Evolutionary conservation across 1,284 basidiomycete species (phyloP), one percentile per base, ranked within the genome.

Genomic region (Lentinus polychrous): DNA sequence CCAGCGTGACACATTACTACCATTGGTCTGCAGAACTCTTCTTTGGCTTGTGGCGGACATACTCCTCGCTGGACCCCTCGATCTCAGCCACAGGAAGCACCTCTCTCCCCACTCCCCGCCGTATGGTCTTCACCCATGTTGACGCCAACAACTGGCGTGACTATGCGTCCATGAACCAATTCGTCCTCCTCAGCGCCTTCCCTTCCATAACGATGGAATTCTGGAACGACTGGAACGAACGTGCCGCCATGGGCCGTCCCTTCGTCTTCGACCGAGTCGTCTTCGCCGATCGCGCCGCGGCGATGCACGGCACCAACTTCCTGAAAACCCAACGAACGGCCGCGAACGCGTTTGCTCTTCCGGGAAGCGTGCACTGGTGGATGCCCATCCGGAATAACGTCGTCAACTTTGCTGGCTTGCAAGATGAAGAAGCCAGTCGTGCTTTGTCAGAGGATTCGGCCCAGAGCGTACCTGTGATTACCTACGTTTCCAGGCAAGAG

Each of bases 21-120:
- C 85, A 90, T 58, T 93, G 86, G 78, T 82, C 86, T 24, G 91
- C 91, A 4, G 92, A 95, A 62, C 78, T 93, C 14, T 84, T 88
- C 66, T 90, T 91, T 53, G 91, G 91, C 39, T 78, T 93, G 55
- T 94, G 91, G 91, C 76, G 90, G 18, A 83, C 90, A 0, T 94
- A 93, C 61, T 79, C 89, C 31, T 83, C 86, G 1, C 73, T 93
- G 14, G 90, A 92, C 63, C 76, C 78, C 0, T 69, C 68, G 20
- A 90, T 92, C 52, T 66, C 80, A 8, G 56, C 75, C 0, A 68
- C 74, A 34, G 90, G 89, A 17, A 74, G 76, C 42, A 84, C 84
- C 1, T 68, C 73, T 0, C 81, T 94, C 17, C 86, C 87, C 0
- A 72, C 84, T 0, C 79, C 86, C 0, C 76, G 83, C 1, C 83